These are phyloP conservation scores for Volvox carteri DNA, from an alignment of 163 green algal genomes.

Conservation along the genomic window DNA sequence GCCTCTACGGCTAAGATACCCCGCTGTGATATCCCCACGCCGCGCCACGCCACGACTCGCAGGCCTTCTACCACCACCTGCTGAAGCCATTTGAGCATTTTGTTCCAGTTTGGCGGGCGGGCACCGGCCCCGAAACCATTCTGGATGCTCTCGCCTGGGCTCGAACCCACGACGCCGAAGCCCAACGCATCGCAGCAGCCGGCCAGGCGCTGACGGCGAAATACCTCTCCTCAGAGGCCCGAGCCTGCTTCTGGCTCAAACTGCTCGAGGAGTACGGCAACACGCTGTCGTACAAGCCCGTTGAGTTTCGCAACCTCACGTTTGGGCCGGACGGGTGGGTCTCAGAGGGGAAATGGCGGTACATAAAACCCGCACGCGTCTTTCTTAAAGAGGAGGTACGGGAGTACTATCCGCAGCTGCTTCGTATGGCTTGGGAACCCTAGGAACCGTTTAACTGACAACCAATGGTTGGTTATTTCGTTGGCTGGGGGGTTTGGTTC, in stretches of 20 bases:
- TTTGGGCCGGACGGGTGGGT: background rate
- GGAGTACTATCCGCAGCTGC: background rate
- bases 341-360: background rate
- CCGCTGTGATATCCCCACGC: no score
- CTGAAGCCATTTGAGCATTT: slow-evolving; percentile 61
- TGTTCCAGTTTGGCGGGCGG: slow-evolving; percentile 49
- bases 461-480: background rate
- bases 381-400: slow-evolving; percentile 23
- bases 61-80: slow-evolving; percentile 65
- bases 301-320: slow-evolving; percentile 36
- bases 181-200: slow-evolving; percentile 8
- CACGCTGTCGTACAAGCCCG: slow-evolving; percentile 39
- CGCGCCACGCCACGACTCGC: background rate
- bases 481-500: background rate
- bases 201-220: background rate
- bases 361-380: slow-evolving; percentile 24
- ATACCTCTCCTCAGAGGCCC: slow-evolving; percentile 12
- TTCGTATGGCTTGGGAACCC: slow-evolving; percentile 6
- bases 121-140: slow-evolving; percentile 40
- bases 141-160: slow-evolving; percentile 55
- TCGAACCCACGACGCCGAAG: slow-evolving; percentile 35
- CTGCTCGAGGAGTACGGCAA: slow-evolving; percentile 28
- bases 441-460: background rate
- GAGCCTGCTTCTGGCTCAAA: slow-evolving; percentile 43
- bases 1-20: no score